A percentile compares a stretch with the other conserved stretches of the same genome.
Evolutionary conservation across 148 eudicot species (phyloP).

Genomic region (Rhododendron williamsianum): DNA sequence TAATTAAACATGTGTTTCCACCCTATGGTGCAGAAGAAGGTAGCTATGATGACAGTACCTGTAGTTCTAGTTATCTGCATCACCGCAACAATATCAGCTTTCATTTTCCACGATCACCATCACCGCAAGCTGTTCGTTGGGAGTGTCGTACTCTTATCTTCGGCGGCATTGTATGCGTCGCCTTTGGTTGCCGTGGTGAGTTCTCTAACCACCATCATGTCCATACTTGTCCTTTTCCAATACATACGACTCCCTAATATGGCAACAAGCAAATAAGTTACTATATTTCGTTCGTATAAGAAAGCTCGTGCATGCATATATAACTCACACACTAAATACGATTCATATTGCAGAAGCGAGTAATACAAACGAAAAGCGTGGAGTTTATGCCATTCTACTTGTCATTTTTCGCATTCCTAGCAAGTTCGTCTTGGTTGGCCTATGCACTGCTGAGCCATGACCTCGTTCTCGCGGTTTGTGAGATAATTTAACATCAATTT

Average conservation of each 20-base stretch:
- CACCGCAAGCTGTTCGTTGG: conserved; percentile 57
- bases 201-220: background rate
- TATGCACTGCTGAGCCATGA: conserved; percentile 79
- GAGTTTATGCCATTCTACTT: conserved; percentile 70
- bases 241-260: background rate
- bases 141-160: conserved; percentile 51
- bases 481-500: background rate
- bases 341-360: conserved; percentile 50
- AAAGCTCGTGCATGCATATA: background rate
- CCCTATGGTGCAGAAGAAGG: conserved; percentile 50
- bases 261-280: background rate
- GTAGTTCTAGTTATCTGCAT: conserved; percentile 27
- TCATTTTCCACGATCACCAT: conserved; percentile 46
- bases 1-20: conserved; percentile 8
- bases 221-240: background rate
- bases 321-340: background rate
- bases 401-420: conserved; percentile 65
- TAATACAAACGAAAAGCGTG: conserved; percentile 59
- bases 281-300: background rate
- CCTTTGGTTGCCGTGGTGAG: conserved; percentile 74
- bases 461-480: conserved; percentile 54
- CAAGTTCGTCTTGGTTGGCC: conserved; percentile 61
- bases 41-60: conserved; percentile 29
- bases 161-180: conserved; percentile 52
- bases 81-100: conserved; percentile 41